These are phyloP conservation scores for Arachis stenosperma DNA, from an alignment of 306 rosid genomes.

Conservation along the genomic window DNA sequence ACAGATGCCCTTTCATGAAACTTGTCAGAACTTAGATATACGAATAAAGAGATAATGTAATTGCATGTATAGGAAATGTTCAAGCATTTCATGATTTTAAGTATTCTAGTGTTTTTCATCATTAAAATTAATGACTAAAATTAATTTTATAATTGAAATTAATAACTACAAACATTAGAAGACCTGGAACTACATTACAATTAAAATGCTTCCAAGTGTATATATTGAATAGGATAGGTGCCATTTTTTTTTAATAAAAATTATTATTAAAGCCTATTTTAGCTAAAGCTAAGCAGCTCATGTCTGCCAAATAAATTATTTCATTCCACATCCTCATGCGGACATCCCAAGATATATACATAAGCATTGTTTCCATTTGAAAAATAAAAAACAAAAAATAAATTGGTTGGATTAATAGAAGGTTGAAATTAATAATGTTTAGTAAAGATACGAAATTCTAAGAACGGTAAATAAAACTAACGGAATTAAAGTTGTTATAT, in stretches of 20 bases:
- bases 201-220: conserved; percentile 1
- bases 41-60: conserved; percentile 35
- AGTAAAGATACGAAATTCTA: too few relatives aligned
- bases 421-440: too few relatives aligned
- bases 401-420: too few relatives aligned
- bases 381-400: background rate
- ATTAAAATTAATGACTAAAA: too few relatives aligned
- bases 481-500: background rate
- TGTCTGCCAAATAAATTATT: conserved; percentile 58
- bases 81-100: too few relatives aligned
- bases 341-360: conserved; percentile 40
- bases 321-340: conserved; percentile 41
- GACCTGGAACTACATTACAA: too few relatives aligned
- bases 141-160: too few relatives aligned
- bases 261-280: conserved; percentile 46
- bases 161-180: too few relatives aligned
- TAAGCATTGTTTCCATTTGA: conserved; percentile 29
- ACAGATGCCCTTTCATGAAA: conserved; percentile 43
- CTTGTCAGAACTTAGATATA: conserved; percentile 55
- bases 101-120: too few relatives aligned
- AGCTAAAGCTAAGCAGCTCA: conserved; percentile 55
- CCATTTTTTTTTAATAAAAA: conserved; percentile 37
- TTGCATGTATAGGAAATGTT: too few relatives aligned
- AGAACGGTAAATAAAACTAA: too few relatives aligned
- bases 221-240: conserved; percentile 47